These are phyloP conservation scores for Chlorella vulgaris DNA, from an alignment of 139 green algal species.

Conservation along the genomic window DNA sequence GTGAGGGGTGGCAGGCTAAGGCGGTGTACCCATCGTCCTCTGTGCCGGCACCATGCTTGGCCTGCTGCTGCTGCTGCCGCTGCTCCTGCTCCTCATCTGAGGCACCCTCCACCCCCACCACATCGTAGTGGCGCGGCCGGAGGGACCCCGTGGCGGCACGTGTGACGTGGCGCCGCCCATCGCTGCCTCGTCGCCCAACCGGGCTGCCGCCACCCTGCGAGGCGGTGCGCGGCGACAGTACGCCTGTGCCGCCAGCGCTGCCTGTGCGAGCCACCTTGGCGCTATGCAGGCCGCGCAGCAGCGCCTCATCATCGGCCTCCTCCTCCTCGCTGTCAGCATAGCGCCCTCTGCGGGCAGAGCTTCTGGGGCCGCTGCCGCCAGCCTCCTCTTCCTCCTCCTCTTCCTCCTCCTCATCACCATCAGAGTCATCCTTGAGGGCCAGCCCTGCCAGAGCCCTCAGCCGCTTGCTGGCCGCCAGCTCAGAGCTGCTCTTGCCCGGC, in stretches of 20 bases:
- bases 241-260: conserved; percentile 4
- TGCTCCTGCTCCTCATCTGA: conserved; percentile 15
- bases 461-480: conserved; percentile 33
- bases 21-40: neutral
- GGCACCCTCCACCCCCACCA: neutral
- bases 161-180: conserved; percentile 33
- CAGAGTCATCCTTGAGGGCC: conserved; percentile 24
- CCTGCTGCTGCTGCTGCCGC: no score
- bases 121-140: conserved; percentile 22
- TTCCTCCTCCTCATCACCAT: conserved; percentile 25
- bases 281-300: conserved; percentile 21
- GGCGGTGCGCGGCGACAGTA: conserved; percentile 8
- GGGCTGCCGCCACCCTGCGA: neutral
- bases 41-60: no score
- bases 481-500: neutral
- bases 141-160: conserved; percentile 41
- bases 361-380: neutral
- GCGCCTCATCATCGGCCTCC: conserved; percentile 12
- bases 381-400: neutral
- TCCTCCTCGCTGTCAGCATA: neutral
- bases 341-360: neutral
- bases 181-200: neutral
- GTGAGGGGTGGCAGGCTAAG: neutral
- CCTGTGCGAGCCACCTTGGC: conserved; percentile 20
- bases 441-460: conserved; percentile 35